phyloP scores from a whole-genome alignment of 768 basidiomycete genomes.

The Brasilioporus rufonigricans region DNA sequence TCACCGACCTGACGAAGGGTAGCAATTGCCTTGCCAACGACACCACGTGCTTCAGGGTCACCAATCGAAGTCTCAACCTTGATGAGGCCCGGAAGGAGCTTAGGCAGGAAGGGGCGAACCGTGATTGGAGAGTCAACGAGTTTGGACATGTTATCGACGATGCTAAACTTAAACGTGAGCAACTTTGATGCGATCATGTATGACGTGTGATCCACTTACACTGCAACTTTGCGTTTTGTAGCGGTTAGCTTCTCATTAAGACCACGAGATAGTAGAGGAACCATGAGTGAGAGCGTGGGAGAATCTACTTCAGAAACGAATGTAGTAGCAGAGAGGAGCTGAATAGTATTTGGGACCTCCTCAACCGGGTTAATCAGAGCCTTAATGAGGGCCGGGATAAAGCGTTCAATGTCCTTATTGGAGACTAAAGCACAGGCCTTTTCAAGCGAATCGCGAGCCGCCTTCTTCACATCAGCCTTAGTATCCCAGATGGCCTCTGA shows the following conservation, averaged over 20 bases:
- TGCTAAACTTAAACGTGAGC: conserved; percentile 47
- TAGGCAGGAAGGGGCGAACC: conserved; percentile 95
- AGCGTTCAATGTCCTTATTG: conserved; percentile 98
- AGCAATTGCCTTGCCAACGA: conserved; percentile 87
- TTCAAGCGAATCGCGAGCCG: conserved; percentile 89
- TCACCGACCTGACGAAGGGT: conserved; percentile 96
- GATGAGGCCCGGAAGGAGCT: conserved; percentile 91
- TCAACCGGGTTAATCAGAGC: conserved; percentile 98
- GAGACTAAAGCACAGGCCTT: conserved; percentile 93
- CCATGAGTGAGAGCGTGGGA: conserved; percentile 95
- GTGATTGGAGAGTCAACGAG: conserved; percentile 93
- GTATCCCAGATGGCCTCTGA: conserved; percentile 98
- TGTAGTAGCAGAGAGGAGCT: conserved; percentile 95
- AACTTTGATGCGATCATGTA: conserved; percentile 15
- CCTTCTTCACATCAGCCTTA: conserved; percentile 98
- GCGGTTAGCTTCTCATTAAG: conserved; percentile 91
- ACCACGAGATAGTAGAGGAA: conserved; percentile 92
- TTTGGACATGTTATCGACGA: conserved; percentile 98
- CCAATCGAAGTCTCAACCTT: conserved; percentile 94
- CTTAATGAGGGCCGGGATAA: conserved; percentile 97
- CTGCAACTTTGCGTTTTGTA: conserved; percentile 96
- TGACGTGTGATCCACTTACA: conserved; percentile 50
- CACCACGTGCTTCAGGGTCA: conserved; percentile 96
- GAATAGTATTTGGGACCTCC: conserved; percentile 95
- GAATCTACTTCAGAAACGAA: conserved; percentile 99